Base-by-base conservation (phyloP, 78 protist genomes). In the Chrysochromulina parva region DNA sequence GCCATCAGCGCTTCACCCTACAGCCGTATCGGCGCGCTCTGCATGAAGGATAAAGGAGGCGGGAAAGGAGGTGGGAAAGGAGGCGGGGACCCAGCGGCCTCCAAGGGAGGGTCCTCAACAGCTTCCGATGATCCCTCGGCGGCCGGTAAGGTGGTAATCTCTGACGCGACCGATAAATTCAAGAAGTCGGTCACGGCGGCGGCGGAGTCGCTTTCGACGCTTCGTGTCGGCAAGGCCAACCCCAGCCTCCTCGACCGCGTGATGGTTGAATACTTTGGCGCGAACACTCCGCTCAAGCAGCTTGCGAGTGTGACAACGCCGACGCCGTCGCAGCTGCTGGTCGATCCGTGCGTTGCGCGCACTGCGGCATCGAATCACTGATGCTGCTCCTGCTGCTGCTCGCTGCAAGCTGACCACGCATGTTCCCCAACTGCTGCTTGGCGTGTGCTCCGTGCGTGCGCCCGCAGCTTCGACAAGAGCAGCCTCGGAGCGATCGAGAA, bases 201-300 rank as follows among this genome's bases (percentile, higher is more conserved):
- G 82, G 17, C 4, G 9, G 82, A 74, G 57, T 57, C 38, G 82
- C 86, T 78, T 2, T 0, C 62, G 24, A 78, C 86, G 28, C 59
- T 78, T 3, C 86, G 86, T 4, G 59, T 53, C 47, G 86, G 86
- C 26, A 59, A 62, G 19, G 86, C 86, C 2, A 78, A 3, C 19
- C 48, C 86, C 16, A 62, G 9, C 47, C 20, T 78, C 38, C 86
- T 78, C 48, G 86, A 78, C 47, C 60, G 62, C 20, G 62, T 82
- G 69, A 0, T 53, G 60, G 90, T 87, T 6, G 90, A 87, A 13
- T 87, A 87, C 59, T 87, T 53, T 52, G 90, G 38, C 55, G 62
- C 60, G 28, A 58, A 38, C 5, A 78, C 86, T 2, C 86, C 60
- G 62, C 38, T 78, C 47, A 78, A 87, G 17, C 90, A 87, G 81